Evolutionary conservation across 352 stramenopile species (phyloP).

Genomic region (Aphanomyces stellatus): DNA sequence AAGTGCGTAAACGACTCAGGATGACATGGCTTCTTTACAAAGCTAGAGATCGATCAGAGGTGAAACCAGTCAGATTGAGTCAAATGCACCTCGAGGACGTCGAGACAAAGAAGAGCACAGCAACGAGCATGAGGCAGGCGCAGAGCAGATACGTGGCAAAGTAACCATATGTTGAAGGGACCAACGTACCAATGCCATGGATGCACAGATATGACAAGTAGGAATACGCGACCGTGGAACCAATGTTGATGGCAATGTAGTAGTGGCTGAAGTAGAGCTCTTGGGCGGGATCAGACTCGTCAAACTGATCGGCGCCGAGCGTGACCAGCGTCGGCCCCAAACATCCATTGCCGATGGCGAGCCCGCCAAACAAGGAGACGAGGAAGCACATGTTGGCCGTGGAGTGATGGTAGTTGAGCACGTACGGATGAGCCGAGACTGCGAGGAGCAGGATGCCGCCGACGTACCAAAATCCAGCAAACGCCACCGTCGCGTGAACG

Average conservation of each 20-base stretch:
- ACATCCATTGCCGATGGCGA: slow-evolving; percentile 36
- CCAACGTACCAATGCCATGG: slow-evolving; percentile 60
- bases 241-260: slow-evolving; percentile 24
- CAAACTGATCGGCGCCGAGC: slow-evolving; percentile 22
- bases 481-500: slow-evolving; percentile 61
- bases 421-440: slow-evolving; percentile 44
- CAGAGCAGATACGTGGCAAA: slow-evolving; percentile 81
- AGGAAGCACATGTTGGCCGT: slow-evolving; percentile 56
- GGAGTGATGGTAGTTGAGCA: slow-evolving; percentile 37
- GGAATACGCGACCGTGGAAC: slow-evolving; percentile 85
- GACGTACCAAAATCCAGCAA: slow-evolving; percentile 69
- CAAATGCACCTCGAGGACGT: no score
- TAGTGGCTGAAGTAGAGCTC: slow-evolving; percentile 24
- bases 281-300: slow-evolving; percentile 44
- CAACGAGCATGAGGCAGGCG: slow-evolving; percentile 50
- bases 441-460: slow-evolving; percentile 52
- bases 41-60: no score
- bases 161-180: slow-evolving; percentile 68
- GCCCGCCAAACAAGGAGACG: slow-evolving; percentile 56
- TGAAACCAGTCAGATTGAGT: not conserved
- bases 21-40: no score
- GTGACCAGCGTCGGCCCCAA: slow-evolving; percentile 29
- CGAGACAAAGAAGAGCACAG: slow-evolving; percentile 53
- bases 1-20: no score
- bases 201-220: slow-evolving; percentile 85